Evolutionary conservation across 169 alveolate genomes (phyloP).

Genomic region (Plasmodium blacklocki): DNA sequence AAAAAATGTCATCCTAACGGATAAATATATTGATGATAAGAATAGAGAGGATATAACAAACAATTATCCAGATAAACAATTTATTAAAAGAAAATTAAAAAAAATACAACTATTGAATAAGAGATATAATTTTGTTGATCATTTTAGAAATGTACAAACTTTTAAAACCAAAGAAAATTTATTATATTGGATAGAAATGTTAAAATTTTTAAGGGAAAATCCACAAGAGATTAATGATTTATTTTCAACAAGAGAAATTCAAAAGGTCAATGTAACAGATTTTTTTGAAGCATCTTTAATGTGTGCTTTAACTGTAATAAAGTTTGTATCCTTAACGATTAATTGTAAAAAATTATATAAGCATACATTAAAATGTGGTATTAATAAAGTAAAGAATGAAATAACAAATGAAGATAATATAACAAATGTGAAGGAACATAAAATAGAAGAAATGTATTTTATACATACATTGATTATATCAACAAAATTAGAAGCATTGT

Average conservation of each 20-base stretch:
- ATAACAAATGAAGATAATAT: not conserved
- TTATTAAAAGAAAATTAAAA: constrained; percentile 24
- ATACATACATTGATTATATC: constrained; percentile 41
- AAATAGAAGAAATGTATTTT: constrained; percentile 43
- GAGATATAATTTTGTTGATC: constrained; percentile 23
- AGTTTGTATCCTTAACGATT: constrained; percentile 58
- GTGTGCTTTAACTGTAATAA: constrained; percentile 48
- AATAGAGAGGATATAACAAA: not conserved
- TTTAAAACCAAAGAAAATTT: constrained; percentile 36
- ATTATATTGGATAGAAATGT: constrained; percentile 58
- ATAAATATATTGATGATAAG: not conserved
- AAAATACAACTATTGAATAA: constrained; percentile 37
- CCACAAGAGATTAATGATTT: constrained; percentile 15
- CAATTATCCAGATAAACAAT: not conserved
- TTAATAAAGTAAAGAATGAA: not conserved
- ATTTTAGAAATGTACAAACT: constrained; percentile 42
- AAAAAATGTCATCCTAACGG: not conserved
- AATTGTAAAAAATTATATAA: constrained; percentile 49
- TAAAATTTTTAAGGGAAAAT: constrained; percentile 51
- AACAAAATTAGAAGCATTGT: constrained; percentile 67
- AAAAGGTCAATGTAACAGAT: constrained; percentile 13
- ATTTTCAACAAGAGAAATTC: constrained; percentile 8
- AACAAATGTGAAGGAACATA: not conserved
- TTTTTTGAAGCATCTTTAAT: constrained; percentile 66
- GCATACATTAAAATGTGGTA: constrained; percentile 1